Evolutionary conservation across 1,284 basidiomycete genomes (phyloP).

Genomic region (Sporisorium scitamineum): DNA sequence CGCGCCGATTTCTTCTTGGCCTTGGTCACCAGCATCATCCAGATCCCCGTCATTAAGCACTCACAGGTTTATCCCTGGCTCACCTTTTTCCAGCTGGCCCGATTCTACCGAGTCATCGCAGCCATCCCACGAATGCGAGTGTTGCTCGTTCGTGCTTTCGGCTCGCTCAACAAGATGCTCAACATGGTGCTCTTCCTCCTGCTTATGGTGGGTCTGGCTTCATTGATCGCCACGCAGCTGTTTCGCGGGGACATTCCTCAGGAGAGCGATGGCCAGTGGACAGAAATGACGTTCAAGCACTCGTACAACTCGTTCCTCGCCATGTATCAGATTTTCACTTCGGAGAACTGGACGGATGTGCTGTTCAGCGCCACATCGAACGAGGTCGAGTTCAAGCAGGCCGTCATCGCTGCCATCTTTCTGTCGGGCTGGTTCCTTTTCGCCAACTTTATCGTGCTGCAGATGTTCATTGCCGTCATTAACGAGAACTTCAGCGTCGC

Average conservation of each 20-base stretch:
- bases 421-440: conserved; percentile 89
- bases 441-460: conserved; percentile 92
- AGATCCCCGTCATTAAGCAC: conserved; percentile 80
- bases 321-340: conserved; percentile 89
- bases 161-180: conserved; percentile 87
- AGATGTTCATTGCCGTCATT: conserved; percentile 99
- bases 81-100: conserved; percentile 85
- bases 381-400: conserved; percentile 79
- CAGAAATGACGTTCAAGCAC: conserved; percentile 85
- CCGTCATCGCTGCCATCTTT: conserved; percentile 81
- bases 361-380: conserved; percentile 79
- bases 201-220: conserved; percentile 87
- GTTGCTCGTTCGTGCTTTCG: conserved; percentile 78
- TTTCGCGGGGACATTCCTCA: conserved; percentile 80
- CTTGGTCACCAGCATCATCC: conserved; percentile 82
- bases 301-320: conserved; percentile 89
- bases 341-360: conserved; percentile 91
- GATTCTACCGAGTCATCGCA: conserved; percentile 94
- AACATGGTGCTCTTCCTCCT: conserved; percentile 96
- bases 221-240: conserved; percentile 80
- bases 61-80: conserved; percentile 86
- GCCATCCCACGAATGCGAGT: conserved; percentile 82
- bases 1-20: conserved; percentile 86
- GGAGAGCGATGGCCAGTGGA: conserved; percentile 60
- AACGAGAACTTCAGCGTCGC: conserved; percentile 96